A percentile compares a stretch with the other conserved stretches of the same genome.
Evolutionary conservation across 345 rosid species (phyloP).

Genomic region (Arabidopsis suecica): DNA sequence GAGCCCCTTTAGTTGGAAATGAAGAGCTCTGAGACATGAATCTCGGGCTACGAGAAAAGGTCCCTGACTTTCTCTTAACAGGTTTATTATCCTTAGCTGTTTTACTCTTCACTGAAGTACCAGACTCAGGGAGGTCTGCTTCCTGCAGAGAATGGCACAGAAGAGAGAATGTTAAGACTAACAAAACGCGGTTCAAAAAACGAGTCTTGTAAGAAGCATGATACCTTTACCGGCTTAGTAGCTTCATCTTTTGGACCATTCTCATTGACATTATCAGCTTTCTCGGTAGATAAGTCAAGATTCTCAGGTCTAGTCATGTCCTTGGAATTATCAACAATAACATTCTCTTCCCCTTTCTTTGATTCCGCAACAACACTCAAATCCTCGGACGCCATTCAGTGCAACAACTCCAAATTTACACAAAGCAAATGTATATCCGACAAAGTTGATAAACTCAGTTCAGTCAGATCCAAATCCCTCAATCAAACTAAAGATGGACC

Average conservation of each 20-base stretch:
- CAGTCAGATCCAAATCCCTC: constrained; percentile 37
- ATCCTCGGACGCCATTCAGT: constrained; percentile 71
- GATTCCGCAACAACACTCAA: constrained; percentile 44
- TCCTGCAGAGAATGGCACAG: constrained; percentile 51
- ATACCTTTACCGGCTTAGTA: constrained; percentile 57
- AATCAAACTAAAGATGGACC: constrained; percentile 18
- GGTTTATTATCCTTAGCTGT: constrained; percentile 54
- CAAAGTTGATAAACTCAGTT: constrained; percentile 30
- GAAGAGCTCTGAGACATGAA: constrained; percentile 73
- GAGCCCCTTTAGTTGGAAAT: constrained; percentile 63
- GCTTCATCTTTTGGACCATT: constrained; percentile 48
- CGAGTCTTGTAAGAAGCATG: constrained; percentile 23
- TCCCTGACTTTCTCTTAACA: constrained; percentile 51
- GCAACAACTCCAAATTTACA: constrained; percentile 18
- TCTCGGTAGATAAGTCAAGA: constrained; percentile 37
- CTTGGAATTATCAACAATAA: constrained; percentile 44
- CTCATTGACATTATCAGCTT: constrained; percentile 39
- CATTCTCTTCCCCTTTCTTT: constrained; percentile 49
- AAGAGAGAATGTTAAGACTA: constrained; percentile 15
- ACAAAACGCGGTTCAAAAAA: not conserved
- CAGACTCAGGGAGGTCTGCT: constrained; percentile 36
- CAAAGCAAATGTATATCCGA: constrained; percentile 9
- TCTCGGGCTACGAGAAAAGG: constrained; percentile 53
- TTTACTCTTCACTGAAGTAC: constrained; percentile 52
- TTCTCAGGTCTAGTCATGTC: constrained; percentile 43